Conservation (phyloP, 225 moss, liverwort and hornwort species). For the Straminergon stramineum region DNA sequence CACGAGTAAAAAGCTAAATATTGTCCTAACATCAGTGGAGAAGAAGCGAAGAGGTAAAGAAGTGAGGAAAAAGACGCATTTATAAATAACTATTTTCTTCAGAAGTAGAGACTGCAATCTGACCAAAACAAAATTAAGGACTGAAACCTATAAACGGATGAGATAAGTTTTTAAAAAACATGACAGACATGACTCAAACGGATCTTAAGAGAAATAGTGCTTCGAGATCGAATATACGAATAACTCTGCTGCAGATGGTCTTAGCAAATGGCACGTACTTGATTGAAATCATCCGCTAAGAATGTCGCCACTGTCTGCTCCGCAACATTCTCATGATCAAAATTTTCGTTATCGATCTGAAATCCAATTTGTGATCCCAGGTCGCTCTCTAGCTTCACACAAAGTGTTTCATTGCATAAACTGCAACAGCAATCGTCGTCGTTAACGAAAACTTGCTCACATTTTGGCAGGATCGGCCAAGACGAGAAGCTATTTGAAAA, state of each 20-base stretch:
- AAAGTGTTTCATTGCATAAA: slow-evolving; percentile 68
- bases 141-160: background rate
- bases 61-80: background rate
- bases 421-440: slow-evolving; percentile 32
- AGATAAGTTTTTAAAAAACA: background rate
- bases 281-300: slow-evolving; percentile 81
- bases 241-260: background rate
- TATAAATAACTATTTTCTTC: background rate
- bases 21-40: background rate
- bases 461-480: background rate
- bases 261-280: slow-evolving; percentile 32
- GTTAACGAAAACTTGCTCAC: background rate
- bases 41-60: background rate
- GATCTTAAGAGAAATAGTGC: background rate
- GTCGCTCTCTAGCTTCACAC: slow-evolving; percentile 73
- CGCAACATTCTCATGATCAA: slow-evolving; percentile 61
- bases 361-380: slow-evolving; percentile 83
- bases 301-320: slow-evolving; percentile 76
- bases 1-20: background rate
- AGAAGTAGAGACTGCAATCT: background rate
- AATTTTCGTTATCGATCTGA: slow-evolving; percentile 93
- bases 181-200: background rate
- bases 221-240: background rate
- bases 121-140: background rate
- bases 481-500: background rate